Evolutionary conservation across 768 basidiomycete species (phyloP).

Genomic region (Coprinopsis cinerea): DNA sequence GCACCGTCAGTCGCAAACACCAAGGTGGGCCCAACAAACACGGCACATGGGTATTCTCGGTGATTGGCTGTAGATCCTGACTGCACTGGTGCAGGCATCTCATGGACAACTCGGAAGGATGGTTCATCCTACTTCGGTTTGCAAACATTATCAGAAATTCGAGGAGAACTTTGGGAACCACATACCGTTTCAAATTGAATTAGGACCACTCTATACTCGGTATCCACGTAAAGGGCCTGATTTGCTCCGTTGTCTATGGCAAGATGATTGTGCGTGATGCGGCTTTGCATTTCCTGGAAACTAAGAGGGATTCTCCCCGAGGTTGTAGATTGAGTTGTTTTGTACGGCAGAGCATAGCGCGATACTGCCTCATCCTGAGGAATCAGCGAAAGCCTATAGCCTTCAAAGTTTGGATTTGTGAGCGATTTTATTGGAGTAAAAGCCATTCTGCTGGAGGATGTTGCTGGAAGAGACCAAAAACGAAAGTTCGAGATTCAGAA

Average conservation of each 20-base stretch:
- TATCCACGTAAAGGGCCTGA: constrained; percentile 64
- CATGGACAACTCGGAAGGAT: constrained; percentile 49
- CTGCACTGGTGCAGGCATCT: constrained; percentile 51
- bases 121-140: constrained; percentile 48
- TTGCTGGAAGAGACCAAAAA: neutral
- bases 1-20: constrained; percentile 64
- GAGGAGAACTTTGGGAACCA: constrained; percentile 7
- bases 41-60: constrained; percentile 70
- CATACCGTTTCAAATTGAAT: constrained; percentile 58
- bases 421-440: constrained; percentile 48
- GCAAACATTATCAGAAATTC: constrained; percentile 9
- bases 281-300: constrained; percentile 77
- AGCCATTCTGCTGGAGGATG: constrained; percentile 16
- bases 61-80: constrained; percentile 32
- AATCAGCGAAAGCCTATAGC: constrained; percentile 67
- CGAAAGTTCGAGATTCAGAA: too few relatives aligned
- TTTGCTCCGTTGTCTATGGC: constrained; percentile 38
- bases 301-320: constrained; percentile 59
- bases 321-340: constrained; percentile 55
- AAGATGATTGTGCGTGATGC: constrained; percentile 83
- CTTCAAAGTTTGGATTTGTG: constrained; percentile 80
- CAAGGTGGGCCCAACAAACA: constrained; percentile 43
- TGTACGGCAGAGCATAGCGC: constrained; percentile 45
- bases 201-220: constrained; percentile 51
- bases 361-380: constrained; percentile 49